Evolutionary conservation across 441 rosid genomes (phyloP).

Genomic region (Gossypium davidsonii): DNA sequence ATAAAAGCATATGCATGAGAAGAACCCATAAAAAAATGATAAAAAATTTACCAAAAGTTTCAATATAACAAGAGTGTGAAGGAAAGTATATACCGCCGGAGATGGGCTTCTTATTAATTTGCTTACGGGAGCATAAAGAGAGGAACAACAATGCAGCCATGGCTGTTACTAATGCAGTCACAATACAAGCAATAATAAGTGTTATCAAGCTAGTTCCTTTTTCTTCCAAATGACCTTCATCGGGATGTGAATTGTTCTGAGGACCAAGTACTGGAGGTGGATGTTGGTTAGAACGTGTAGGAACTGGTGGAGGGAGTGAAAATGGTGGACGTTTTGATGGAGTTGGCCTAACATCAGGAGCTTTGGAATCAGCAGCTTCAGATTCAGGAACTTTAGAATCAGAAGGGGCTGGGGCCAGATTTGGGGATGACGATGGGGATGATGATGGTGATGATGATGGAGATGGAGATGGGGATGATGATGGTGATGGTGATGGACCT

Average conservation of each 20-base stretch:
- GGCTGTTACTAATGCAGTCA: constrained; percentile 66
- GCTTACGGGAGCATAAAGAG: constrained; percentile 49
- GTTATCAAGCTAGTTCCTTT: constrained; percentile 27
- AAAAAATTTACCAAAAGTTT: constrained; percentile 11
- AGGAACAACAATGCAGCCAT: constrained; percentile 58
- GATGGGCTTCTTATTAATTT: constrained; percentile 76
- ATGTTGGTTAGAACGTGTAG: constrained; percentile 13
- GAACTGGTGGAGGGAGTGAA: neutral
- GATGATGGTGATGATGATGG: neutral
- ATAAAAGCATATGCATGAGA: constrained; percentile 36
- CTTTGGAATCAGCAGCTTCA: constrained; percentile 11
- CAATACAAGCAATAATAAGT: constrained; percentile 58
- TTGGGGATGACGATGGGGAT: constrained; percentile 4
- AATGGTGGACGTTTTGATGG: constrained; percentile 11
- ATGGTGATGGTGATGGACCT: neutral
- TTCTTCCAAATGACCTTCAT: constrained; percentile 7
- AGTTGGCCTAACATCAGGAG: constrained; percentile 19
- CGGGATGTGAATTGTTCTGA: constrained; percentile 13
- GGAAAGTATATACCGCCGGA: constrained; percentile 43
- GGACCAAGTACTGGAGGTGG: constrained; percentile 21
- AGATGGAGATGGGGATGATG: neutral
- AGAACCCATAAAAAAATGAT: constrained; percentile 37
- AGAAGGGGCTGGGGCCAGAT: constrained; percentile 17
- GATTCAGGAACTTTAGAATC: constrained; percentile 15
- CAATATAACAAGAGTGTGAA: constrained; percentile 6